Conservation (phyloP, 2,329 filamentous ascomycete species). For the Parastagonospora nodorum region DNA sequence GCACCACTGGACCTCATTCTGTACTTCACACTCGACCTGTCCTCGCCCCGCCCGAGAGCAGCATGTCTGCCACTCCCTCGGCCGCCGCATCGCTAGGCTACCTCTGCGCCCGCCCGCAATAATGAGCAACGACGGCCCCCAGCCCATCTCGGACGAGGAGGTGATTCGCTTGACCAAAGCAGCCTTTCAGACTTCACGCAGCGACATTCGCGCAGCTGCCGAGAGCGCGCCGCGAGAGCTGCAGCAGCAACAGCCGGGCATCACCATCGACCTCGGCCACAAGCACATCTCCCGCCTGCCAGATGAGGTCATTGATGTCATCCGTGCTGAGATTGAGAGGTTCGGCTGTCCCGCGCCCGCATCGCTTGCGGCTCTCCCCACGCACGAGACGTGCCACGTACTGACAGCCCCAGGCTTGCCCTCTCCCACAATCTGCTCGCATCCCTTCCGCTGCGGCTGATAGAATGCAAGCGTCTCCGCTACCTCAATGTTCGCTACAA, state of each 20-base stretch:
- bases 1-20: constrained; percentile 4
- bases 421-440: constrained; percentile 79
- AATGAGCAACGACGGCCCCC: constrained; percentile 47
- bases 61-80: constrained; percentile 10
- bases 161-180: constrained; percentile 69
- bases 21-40: constrained; percentile 1
- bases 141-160: constrained; percentile 63
- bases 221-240: constrained; percentile 63
- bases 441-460: constrained; percentile 71
- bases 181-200: constrained; percentile 69
- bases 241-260: constrained; percentile 65
- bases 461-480: constrained; percentile 76
- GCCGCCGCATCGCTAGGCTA: constrained; percentile 12
- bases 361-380: not conserved
- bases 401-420: constrained; percentile 64
- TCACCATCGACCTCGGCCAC: constrained; percentile 79
- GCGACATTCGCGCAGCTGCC: constrained; percentile 61
- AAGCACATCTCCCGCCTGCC: constrained; percentile 73
- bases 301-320: constrained; percentile 75
- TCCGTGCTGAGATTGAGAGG: constrained; percentile 76
- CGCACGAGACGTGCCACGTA: constrained; percentile 14
- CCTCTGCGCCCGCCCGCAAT: constrained; percentile 23
- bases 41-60: constrained; percentile 4
- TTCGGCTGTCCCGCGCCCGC: constrained; percentile 40
- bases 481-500: constrained; percentile 84